Base-by-base conservation (phyloP, 2,329 filamentous ascomycete genomes). In the Juglanconis juglandina region DNA sequence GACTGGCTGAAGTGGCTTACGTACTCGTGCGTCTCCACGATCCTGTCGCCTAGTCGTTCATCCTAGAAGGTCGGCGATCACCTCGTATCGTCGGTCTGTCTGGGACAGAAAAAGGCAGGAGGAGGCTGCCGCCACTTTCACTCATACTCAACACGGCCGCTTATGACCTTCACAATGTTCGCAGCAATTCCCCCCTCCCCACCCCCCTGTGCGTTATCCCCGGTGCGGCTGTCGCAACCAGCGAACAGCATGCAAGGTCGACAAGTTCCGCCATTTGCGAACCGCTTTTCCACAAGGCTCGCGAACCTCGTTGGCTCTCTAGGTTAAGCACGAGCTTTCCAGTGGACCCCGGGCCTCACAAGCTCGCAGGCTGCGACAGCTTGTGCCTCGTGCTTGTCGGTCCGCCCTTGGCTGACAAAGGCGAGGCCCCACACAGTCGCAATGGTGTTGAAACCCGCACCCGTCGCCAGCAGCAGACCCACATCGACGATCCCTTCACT, bases 341-440 rank as follows among this genome's bases (percentile, higher is more conserved):
- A 9, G 24, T 24, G 24, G 24, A 24, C 24, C 24, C 24, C 24
- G 24, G 24, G 24, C 24, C 24, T 24, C 24, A 24, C 24, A 24
- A 24, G 24, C 24, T 24, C 24, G 24, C 24, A 24, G 24, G 24
- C 14, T 47, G 44, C 44, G 17, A 47, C 44, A 17, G 14, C n/a
- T 5, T 24, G 44, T 47, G 44, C n/a, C 44, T 47, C 44, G 44
- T 47, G 44, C 44, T 47, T 47, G 44, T 47, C 44, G 44, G 44
- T 5, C 44, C n/a, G 14, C n/a, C 17, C 9, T 30, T 4, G 14
- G 48, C 42, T 59, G 60, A 62, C 51, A 55, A 55, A 59, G 59
- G 48, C 48, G 37, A 46, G 14, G 17, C 39, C 37, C 60, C 60
- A 62, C 60, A 59, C 60, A 62, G 60, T 59, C 47, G 46, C n/a